phyloP scores from a whole-genome alignment of 176 grass and related monocot genomes.

The Poa pratensis region DNA sequence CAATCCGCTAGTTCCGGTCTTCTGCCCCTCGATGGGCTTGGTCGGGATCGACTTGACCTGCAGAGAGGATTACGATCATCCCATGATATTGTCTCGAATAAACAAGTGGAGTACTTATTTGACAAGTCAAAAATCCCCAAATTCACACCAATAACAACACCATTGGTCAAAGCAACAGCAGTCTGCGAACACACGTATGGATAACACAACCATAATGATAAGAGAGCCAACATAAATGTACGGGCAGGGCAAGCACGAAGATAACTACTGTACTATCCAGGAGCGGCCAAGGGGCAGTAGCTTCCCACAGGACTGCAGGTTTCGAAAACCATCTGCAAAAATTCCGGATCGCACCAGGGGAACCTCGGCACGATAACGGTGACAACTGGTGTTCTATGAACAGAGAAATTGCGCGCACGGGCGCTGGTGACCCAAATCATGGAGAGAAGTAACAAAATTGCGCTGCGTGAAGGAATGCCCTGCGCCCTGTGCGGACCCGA shows the following conservation, averaged over 20 bases:
- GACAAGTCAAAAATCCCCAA: not conserved
- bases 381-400: not conserved
- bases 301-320: not conserved
- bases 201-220: not conserved
- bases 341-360: not conserved
- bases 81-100: not conserved
- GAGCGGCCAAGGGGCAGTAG: too few species aligned
- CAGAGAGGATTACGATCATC: constrained; percentile 19
- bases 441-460: not conserved
- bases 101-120: not conserved
- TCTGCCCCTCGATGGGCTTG: constrained; percentile 82
- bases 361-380: not conserved
- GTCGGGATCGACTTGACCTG: constrained; percentile 74
- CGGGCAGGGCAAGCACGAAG: too few species aligned
- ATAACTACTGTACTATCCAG: not conserved
- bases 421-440: not conserved
- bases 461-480: not conserved
- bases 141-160: not conserved
- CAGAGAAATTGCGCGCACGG: not conserved
- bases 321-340: not conserved
- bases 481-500: not conserved
- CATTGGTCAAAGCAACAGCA: not conserved
- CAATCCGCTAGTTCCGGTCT: constrained; percentile 88
- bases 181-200: not conserved
- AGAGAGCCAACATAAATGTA: not conserved